Conservation (phyloP, 176 grass and related monocot species). For the barley (Hordeum vulgare) region MorexV3_pseudomolecules_assembly NC_058522.1:416123017-416123516, state of each 20-base stretch:
- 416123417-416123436: neutral
- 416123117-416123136: neutral
- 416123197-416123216: neutral
- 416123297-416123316: neutral
- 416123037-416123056: too few relatives aligned
- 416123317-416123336: neutral
- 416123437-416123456: neutral
- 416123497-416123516: neutral
- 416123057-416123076: too few relatives aligned
- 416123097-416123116: neutral
- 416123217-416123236: conserved; percentile 19
- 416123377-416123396: too few relatives aligned
- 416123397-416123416: too few relatives aligned
- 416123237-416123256: neutral
- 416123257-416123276: neutral
- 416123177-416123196: neutral
- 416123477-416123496: neutral
- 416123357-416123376: neutral
- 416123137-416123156: neutral
- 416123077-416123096: neutral
- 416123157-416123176: neutral
- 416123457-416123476: neutral
- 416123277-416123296: neutral
- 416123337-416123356: too few relatives aligned
- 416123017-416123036: too few relatives aligned